Conservation (phyloP, 345 rosid genomes). For the Euclidium syriacum region DNA sequence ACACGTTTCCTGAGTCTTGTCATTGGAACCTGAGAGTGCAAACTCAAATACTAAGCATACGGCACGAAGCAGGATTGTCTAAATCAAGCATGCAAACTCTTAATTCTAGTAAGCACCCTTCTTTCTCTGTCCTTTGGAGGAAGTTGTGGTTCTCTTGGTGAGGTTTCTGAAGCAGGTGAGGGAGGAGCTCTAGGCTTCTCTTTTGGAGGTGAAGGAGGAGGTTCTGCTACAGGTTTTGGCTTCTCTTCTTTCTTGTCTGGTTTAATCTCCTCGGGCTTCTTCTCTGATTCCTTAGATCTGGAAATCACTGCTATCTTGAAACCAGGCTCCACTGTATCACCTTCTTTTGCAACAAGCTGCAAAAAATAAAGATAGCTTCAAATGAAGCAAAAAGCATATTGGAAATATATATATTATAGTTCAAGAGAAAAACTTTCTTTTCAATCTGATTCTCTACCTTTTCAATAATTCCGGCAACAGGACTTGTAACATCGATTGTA, state of each 20-base stretch:
- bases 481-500: too few species aligned
- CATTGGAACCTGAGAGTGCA: conserved; percentile 99
- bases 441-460: too few species aligned
- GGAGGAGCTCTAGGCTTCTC: conserved; percentile 44
- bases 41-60: too few species aligned
- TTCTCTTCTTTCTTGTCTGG: conserved; percentile 22
- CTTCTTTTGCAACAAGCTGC: conserved; percentile 84
- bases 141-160: conserved; percentile 76
- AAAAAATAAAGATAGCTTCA: too few species aligned
- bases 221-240: conserved; percentile 43
- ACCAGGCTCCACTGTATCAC: conserved; percentile 88
- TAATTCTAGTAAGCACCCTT: too few species aligned
- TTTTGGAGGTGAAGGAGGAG: conserved; percentile 31
- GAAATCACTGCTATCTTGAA: conserved; percentile 72
- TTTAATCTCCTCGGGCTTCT: conserved; percentile 35
- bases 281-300: conserved; percentile 60
- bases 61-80: too few species aligned
- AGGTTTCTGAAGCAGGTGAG: conserved; percentile 44
- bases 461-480: too few species aligned
- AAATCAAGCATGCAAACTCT: too few species aligned
- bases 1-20: conserved; percentile 91
- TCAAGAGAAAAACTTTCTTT: too few species aligned
- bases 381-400: too few species aligned
- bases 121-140: conserved; percentile 92
- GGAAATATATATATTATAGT: too few species aligned